These are phyloP conservation scores for Parachaetomium inaequale DNA, from an alignment of 495 filamentous ascomycete species.

Conservation along the genomic window DNA sequence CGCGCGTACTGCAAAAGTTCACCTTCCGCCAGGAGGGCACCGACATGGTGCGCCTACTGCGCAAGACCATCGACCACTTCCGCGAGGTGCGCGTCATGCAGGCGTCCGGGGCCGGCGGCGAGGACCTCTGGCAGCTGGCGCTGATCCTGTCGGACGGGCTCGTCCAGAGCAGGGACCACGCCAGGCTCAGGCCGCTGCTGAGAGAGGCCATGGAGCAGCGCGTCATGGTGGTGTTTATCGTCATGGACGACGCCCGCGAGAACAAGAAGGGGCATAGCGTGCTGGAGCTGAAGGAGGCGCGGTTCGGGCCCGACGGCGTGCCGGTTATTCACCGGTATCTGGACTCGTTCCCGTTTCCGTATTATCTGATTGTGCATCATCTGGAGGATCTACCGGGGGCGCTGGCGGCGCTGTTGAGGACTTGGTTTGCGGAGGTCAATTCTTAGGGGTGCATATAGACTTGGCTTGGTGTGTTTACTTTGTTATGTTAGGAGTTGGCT, in stretches of 20 bases:
- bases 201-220: constrained; percentile 84
- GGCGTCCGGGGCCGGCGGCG: constrained; percentile 52
- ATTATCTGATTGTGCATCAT: constrained; percentile 91
- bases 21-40: constrained; percentile 80
- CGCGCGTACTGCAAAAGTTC: constrained; percentile 77
- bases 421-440: constrained; percentile 92
- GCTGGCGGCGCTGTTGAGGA: constrained; percentile 80
- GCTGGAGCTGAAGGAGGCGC: constrained; percentile 74
- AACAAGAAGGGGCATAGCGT: constrained; percentile 53
- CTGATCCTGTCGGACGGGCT: constrained; percentile 92
- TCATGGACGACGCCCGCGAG: constrained; percentile 72
- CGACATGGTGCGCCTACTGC: constrained; percentile 74
- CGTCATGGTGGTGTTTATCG: constrained; percentile 97
- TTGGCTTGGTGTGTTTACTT: constrained; percentile 3
- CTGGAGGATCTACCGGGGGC: constrained; percentile 86
- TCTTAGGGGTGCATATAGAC: constrained; percentile 24
- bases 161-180: constrained; percentile 73
- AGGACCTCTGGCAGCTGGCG: constrained; percentile 94
- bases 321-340: constrained; percentile 79
- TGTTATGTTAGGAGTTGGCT: neutral
- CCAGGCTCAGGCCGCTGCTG: constrained; percentile 73
- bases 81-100: constrained; percentile 62
- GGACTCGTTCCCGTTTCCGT: constrained; percentile 92
- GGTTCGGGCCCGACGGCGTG: constrained; percentile 65
- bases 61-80: constrained; percentile 75